Base-by-base conservation (phyloP, 1,284 basidiomycete species). In the Puccinia novopanici region DNA sequence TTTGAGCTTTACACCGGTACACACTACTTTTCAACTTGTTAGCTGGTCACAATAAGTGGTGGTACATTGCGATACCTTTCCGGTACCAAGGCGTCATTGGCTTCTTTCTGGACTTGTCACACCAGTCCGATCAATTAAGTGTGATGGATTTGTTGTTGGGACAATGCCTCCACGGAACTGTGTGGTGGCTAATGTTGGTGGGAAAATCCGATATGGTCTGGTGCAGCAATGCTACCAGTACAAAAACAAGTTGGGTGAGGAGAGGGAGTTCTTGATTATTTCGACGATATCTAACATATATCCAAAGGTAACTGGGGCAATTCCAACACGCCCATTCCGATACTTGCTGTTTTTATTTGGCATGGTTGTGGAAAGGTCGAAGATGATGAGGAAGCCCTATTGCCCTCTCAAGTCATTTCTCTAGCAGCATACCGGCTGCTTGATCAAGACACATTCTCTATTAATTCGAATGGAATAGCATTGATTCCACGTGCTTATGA, bases 341-440 rank as follows among this genome's bases (percentile, higher is more conserved):
- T 67, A 67, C n/a, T 17, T 77, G 6, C 48, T 77, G 10, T 77
- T 67, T 48, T 34, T 77, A 4, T 68, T 24, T 50, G 59, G 59
- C 13, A 30, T 40, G 17, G 63, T 68, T 8, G 24, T 77, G 22
- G 75, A 63, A 12, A 42, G n/a, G n/a, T n/a, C n/a, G n/a, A n/a
- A n/a, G 48, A 77, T 6, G 1, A 55, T 2, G 71, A 55, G 34
- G n/a, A 65, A 34, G 63, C 22, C 22, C 12, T 65, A 4, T 9
- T 22, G 55, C 55, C 55, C 55, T 57, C 55, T 19, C 55, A 57
- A 27, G 55, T 57, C 22, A 17, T 74, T 1, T 22, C 22, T 59
- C n/a, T 74, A 3, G 72, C 48, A 1, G 72, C 72, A 57, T 74
- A 74, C 50, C 72, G 72, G 15, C 0, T 57, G 10, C 34, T 74